Evolutionary conservation across 805 yeast genomes (phyloP).

Genomic region (Ogataea glucozyma): DNA sequence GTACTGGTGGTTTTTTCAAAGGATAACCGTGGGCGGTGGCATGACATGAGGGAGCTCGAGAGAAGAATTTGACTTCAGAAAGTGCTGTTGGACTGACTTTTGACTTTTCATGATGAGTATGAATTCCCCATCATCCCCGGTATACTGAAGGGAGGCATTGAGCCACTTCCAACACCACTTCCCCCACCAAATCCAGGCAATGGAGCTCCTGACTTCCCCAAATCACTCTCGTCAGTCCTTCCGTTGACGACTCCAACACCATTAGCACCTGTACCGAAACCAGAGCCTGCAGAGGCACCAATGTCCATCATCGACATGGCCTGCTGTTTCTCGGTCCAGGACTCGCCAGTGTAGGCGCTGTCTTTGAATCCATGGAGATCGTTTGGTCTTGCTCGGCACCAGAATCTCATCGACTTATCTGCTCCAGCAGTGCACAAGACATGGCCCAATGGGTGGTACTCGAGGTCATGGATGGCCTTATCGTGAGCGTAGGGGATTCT

Average conservation of each 20-base stretch:
- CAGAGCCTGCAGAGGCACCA: constrained; percentile 2
- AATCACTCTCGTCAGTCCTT: background rate
- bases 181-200: constrained; percentile 22
- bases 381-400: constrained; percentile 91
- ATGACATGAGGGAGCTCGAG: too few species aligned
- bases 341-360: constrained; percentile 64
- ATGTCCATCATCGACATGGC: constrained; percentile 13
- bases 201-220: background rate
- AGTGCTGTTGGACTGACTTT: too few species aligned
- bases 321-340: constrained; percentile 31
- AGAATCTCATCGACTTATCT: constrained; percentile 87
- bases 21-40: too few species aligned
- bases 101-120: background rate
- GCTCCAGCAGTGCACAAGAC: constrained; percentile 89
- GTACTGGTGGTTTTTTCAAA: too few species aligned
- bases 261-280: constrained; percentile 1
- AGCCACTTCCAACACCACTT: too few species aligned
- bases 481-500: constrained; percentile 91
- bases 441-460: constrained; percentile 95
- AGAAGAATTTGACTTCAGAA: too few species aligned
- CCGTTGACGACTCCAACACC: constrained; percentile 5
- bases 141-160: constrained; percentile 22
- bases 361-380: constrained; percentile 83
- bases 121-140: constrained; percentile 18
- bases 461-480: constrained; percentile 84